Percentiles rank a stretch among this genome's conserved stretches.
Evolutionary conservation across 495 filamentous ascomycete species (phyloP).

Genomic region (Hypomontagnella monticulosa): DNA sequence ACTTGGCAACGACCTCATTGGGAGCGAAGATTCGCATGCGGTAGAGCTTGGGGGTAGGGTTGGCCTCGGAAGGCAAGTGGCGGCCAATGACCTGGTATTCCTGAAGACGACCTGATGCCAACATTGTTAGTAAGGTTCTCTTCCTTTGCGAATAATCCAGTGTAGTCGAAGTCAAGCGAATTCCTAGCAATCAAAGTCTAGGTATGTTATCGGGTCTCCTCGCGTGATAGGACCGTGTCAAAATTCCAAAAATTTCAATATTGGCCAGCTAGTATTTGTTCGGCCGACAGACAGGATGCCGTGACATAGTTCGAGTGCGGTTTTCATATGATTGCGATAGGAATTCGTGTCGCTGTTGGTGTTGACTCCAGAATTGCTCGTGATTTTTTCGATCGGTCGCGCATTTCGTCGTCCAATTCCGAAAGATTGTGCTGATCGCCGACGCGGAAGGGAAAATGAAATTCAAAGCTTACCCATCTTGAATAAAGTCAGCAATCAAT

Average conservation of each 20-base stretch:
- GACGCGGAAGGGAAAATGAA: constrained; percentile 25
- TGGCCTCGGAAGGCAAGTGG: constrained; percentile 94
- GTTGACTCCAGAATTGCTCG: neutral
- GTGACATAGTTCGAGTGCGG: too few species aligned
- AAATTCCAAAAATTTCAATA: neutral
- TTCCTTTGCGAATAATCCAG: neutral
- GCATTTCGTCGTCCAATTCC: constrained; percentile 7
- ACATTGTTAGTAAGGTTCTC: constrained; percentile 30
- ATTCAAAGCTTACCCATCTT: constrained; percentile 61
- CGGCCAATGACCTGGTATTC: constrained; percentile 99
- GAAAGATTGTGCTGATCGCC: constrained; percentile 1
- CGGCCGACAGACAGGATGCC: too few species aligned
- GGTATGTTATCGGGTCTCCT: neutral
- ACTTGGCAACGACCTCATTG: constrained; percentile 97
- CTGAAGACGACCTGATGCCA: constrained; percentile 85
- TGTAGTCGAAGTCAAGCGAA: neutral
- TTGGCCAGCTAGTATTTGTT: too few species aligned
- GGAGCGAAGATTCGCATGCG: constrained; percentile 99
- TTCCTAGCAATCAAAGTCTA: neutral
- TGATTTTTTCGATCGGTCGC: constrained; percentile 16
- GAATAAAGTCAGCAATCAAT: constrained; percentile 42
- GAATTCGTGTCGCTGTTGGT: neutral
- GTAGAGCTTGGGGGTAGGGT: constrained; percentile 96
- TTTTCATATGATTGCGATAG: too few species aligned
- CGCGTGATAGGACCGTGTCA: neutral